These are phyloP conservation scores for Diaporthe sp. DNA, from an alignment of 2,329 filamentous ascomycete species.

Conservation along the genomic window DNA sequence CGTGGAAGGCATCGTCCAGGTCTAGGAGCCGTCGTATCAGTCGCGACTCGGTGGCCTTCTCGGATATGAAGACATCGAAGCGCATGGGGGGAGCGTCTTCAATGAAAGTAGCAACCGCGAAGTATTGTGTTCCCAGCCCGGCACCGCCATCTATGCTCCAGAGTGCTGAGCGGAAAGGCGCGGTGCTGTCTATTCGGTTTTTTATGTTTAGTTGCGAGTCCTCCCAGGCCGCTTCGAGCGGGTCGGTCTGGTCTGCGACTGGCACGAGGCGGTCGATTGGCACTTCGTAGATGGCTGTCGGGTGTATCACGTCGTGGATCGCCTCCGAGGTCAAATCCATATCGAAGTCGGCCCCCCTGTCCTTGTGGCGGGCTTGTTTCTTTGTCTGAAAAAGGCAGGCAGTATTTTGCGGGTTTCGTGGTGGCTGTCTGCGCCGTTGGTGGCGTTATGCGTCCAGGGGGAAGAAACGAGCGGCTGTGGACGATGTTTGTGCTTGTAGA, in stretches of 20 bases:
- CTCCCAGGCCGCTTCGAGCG: conserved; percentile 54
- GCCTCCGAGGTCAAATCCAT: conserved; percentile 69
- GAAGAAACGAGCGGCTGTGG: background rate
- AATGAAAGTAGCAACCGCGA: conserved; percentile 67
- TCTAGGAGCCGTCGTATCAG: conserved; percentile 62
- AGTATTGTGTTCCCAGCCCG: conserved; percentile 70
- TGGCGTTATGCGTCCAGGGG: background rate
- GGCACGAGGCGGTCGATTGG: background rate
- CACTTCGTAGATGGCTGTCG: conserved; percentile 58
- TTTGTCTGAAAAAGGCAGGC: background rate
- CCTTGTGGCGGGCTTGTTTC: background rate
- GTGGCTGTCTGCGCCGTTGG: background rate
- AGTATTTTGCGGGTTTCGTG: background rate
- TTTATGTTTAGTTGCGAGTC: conserved; percentile 69
- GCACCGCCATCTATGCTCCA: conserved; percentile 73
- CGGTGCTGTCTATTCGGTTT: conserved; percentile 71
- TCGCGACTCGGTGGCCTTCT: conserved; percentile 57
- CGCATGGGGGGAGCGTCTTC: conserved; percentile 62
- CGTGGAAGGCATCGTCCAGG: conserved; percentile 68
- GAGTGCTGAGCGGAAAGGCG: conserved; percentile 56
- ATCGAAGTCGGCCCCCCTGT: background rate
- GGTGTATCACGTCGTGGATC: conserved; percentile 70
- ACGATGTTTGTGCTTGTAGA: background rate
- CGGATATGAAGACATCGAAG: conserved; percentile 70
- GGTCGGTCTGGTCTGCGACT: background rate